Base-by-base conservation (phyloP, 1,139 yeast genomes). In the Suhomyces anneliseae region DNA sequence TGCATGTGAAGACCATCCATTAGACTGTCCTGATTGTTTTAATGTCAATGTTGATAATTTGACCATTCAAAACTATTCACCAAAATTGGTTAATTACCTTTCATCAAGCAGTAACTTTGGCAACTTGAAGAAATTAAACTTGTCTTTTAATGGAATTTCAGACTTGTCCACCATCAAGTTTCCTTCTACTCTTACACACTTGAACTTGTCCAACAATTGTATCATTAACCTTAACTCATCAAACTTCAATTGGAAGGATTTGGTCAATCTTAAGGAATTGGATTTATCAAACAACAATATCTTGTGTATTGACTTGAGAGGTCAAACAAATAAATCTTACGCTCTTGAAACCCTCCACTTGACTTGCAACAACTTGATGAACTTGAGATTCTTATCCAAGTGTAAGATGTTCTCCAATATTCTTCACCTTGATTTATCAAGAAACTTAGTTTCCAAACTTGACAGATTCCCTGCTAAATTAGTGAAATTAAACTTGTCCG, bases 281-380 rank as follows among this genome's bases (percentile, higher is more conserved):
- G 55, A 65, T 43, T 52, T 66, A 19, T 62, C 70, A 6, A 64
- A 66, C 47, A 68, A 68, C 42, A 56, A 50, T 27, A 44, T 59
- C 15, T 40, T 55, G 12, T 36, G 27, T 8, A 47, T 49, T 2
- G 45, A 47, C 26, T 42, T 49, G n/a, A 11, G 19, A 5, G 8
- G 32, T 6, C 27, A 27, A 11, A n/a, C 19, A 6, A 2, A 6
- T 6, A 9, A 27, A 26, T 9, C 11, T 2, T 48, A 40, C 27
- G n/a, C 24, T 6, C 43, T 48, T n/a, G 34, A 34, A 10, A 31
- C 11, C 5, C 33, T 50, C 26, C 48, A 64, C 38, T 51, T 65
- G 11, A 57, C 64, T 5, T 60, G 68, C 7, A 66, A 66, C 40
- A 50, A 55, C 38, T 43, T 65, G 34, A 46, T 51, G 14, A 50